These are phyloP conservation scores for Penicillium roqueforti DNA, from an alignment of 495 filamentous ascomycete species.

Conservation along the genomic window DNA sequence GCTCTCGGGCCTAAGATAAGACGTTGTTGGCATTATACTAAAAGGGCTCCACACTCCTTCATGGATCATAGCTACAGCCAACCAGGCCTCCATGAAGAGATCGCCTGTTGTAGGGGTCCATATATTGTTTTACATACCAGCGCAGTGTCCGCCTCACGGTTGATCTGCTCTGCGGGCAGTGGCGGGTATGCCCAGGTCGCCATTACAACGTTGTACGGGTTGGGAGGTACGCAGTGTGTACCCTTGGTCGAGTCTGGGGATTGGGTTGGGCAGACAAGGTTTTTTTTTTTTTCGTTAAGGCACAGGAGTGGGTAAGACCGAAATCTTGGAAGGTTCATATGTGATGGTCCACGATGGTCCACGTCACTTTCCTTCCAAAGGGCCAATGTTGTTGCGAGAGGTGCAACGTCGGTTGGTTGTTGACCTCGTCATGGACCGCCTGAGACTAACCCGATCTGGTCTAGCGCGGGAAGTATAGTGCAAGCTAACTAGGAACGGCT, in stretches of 20 bases:
- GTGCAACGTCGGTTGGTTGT: slow-evolving; percentile 23
- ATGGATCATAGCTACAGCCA: slow-evolving; percentile 18
- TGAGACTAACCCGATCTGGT: slow-evolving; percentile 21
- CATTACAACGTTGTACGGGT: slow-evolving; percentile 44
- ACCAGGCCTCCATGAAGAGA: slow-evolving; percentile 4
- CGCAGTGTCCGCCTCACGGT: slow-evolving; percentile 61
- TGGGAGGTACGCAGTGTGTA: neutral
- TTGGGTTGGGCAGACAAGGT: neutral
- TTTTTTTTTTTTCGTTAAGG: slow-evolving; percentile 1
- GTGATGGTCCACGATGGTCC: slow-evolving; percentile 24
- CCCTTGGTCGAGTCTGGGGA: neutral
- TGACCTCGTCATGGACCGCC: slow-evolving; percentile 35
- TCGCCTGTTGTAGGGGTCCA: neutral
- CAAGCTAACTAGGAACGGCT: slow-evolving; percentile 22
- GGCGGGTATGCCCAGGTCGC: slow-evolving; percentile 75
- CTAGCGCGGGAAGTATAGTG: slow-evolving; percentile 14
- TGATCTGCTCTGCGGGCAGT: slow-evolving; percentile 58
- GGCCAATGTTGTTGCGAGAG: slow-evolving; percentile 5
- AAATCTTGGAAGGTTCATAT: neutral
- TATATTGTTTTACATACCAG: slow-evolving; percentile 48
- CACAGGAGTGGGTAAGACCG: slow-evolving; percentile 7
- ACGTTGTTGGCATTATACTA: slow-evolving; percentile 14
- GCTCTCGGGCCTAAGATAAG: slow-evolving; percentile 60
- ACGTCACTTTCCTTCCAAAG: slow-evolving; percentile 20
- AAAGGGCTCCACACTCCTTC: slow-evolving; percentile 20